Evolutionary conservation across 352 stramenopile species (phyloP), one percentile per base, ranked within the genome.

Genomic region (Globisporangium spiculum): DNA sequence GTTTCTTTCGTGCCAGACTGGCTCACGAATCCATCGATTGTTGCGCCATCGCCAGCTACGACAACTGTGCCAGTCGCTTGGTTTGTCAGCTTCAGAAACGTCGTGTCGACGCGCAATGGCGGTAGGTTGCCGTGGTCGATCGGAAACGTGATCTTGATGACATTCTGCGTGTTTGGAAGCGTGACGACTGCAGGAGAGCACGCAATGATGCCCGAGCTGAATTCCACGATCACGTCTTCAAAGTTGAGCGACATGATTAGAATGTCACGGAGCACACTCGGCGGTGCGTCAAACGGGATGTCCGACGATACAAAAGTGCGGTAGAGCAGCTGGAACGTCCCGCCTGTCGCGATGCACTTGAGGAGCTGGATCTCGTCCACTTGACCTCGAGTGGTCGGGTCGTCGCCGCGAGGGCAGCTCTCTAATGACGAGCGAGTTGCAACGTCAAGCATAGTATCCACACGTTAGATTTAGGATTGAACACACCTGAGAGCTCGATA

Each of bases 1-100:
- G 91, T 88, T 66, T 98, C 94, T 68, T 97, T 98, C 0, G 91
- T 98, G 7, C 94, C 94, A 6, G 75, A 77, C 32, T 87, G 75
- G 41, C 80, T 86, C 50, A 60, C 6, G 8, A 88, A 63, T 0
- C 74, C 74, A 20, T 64, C 67, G n/a, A 92, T 76, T 5, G 38
- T 32, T 16, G 65, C 74, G 1, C 83, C 77, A 26, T 84, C 73
- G n/a, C 86, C 83, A 2, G 77, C 83, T 0, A 75, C 68, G 7
- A 57, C 24, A 1, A 90, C 58, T 9, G 64, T 70, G 16, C 72
- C 60, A 24, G 36, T 4, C n/a, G 30, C 50, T 18, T 71, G 63
- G 0, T 62, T 30, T 14, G 76, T 71, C 26, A 63, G 41, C 0
- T 55, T 69, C 8, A 86, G 60, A 2, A 58, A 75, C 18, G 76